Percentiles rank a stretch among this genome's conserved stretches.
Conservation (phyloP, 306 rosid genomes). For the Vicia villosa region DNA sequence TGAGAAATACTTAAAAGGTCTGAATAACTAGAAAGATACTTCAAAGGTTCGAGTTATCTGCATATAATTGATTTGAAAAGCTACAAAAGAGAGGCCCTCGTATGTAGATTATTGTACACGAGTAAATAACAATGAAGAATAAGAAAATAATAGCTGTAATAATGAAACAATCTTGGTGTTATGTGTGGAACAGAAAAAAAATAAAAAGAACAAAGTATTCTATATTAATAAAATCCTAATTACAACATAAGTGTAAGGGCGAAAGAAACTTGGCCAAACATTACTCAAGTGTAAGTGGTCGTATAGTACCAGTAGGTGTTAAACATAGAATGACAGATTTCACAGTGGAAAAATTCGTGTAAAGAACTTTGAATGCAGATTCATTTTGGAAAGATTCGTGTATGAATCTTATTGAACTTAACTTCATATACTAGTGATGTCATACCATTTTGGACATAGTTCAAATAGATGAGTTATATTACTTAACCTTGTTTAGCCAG, state of each 20-base stretch:
- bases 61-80: neutral
- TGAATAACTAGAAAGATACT: neutral
- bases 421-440: neutral
- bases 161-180: neutral
- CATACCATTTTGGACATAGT: neutral
- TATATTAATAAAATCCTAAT: neutral
- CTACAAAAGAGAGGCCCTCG: neutral
- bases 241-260: neutral
- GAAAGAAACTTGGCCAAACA: neutral
- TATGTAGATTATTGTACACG: neutral
- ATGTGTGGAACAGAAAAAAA: neutral
- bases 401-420: constrained; percentile 1
- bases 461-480: neutral
- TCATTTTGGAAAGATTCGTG: neutral
- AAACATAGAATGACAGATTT: neutral
- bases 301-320: neutral
- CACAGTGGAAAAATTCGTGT: too few relatives aligned
- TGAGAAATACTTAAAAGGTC: neutral
- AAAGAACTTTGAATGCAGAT: neutral
- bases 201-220: too few relatives aligned
- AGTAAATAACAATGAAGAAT: neutral
- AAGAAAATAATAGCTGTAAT: neutral
- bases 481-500: neutral
- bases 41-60: neutral
- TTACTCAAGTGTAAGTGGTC: neutral